Percentiles rank a stretch among this genome's conserved stretches.
Conservation (phyloP, 202 grass and related monocot genomes). For the Digitaria exilis region DNA sequence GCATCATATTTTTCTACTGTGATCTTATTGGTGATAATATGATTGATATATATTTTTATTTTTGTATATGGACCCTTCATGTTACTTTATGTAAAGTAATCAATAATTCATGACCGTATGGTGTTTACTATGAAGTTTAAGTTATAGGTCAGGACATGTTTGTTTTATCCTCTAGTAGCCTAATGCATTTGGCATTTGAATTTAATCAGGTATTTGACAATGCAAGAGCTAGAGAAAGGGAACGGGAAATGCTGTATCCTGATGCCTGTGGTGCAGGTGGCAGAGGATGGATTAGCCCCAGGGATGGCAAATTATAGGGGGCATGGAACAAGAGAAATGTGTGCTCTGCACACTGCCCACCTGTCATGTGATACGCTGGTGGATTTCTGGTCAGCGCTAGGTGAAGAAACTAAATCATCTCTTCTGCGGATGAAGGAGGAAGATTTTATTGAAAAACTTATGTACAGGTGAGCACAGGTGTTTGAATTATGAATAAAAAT, state of each 20-base stretch:
- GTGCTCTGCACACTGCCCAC: conserved; percentile 90
- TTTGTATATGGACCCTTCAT: conserved; percentile 17
- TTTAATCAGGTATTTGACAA: conserved; percentile 91
- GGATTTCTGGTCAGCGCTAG: conserved; percentile 93
- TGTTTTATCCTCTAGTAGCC: conserved; percentile 21
- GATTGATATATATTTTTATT: conserved; percentile 8
- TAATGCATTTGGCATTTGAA: conserved; percentile 18
- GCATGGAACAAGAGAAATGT: conserved; percentile 82
- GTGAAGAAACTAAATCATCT: conserved; percentile 84
- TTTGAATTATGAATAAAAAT: conserved; percentile 25
- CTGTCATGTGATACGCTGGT: conserved; percentile 93
- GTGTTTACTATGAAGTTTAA: conserved; percentile 18
- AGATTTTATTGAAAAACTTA: conserved; percentile 95
- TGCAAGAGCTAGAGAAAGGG: conserved; percentile 85
- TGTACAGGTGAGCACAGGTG: conserved; percentile 70
- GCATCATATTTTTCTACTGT: conserved; percentile 21
- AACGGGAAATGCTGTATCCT: conserved; percentile 95
- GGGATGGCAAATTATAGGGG: conserved; percentile 78
- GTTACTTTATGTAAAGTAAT: conserved; percentile 35
- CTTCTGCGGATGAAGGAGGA: conserved; percentile 96
- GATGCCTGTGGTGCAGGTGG: conserved; percentile 94
- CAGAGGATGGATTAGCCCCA: conserved; percentile 98
- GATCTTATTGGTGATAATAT: conserved; percentile 19
- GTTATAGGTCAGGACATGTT: background rate
- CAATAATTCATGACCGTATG: conserved; percentile 1